These are phyloP conservation scores for Penicillium aurantiogriseum DNA, from an alignment of 2,329 filamentous ascomycete genomes.

Conservation along the genomic window DNA sequence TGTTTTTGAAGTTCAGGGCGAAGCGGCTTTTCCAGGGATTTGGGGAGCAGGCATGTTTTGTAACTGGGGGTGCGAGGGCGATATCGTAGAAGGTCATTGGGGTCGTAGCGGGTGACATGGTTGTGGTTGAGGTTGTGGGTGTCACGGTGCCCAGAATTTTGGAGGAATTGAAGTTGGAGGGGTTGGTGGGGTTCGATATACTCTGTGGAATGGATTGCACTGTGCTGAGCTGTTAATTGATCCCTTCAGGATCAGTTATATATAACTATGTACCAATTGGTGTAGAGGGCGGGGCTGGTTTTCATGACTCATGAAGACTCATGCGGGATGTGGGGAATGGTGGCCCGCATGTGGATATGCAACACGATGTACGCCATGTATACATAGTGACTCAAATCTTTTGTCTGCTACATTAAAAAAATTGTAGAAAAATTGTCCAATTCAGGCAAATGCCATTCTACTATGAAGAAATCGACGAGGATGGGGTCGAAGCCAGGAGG, in stretches of 20 bases:
- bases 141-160: background rate
- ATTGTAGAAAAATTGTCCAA: background rate
- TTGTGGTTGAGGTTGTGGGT: background rate
- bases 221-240: background rate
- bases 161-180: background rate
- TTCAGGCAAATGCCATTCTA: background rate
- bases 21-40: constrained; percentile 55
- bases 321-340: background rate
- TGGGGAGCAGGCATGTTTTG: constrained; percentile 39
- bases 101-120: background rate
- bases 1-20: constrained; percentile 51
- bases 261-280: background rate
- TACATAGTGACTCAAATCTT: background rate
- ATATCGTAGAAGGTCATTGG: constrained; percentile 49
- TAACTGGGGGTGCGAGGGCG: constrained; percentile 35
- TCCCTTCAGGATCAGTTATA: background rate
- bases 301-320: background rate
- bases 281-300: background rate
- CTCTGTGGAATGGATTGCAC: fast-evolving
- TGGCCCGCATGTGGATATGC: background rate
- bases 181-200: background rate
- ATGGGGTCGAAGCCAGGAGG: background rate
- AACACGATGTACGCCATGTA: background rate
- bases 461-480: background rate
- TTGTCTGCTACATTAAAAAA: background rate